Evolutionary conservation across 2,329 filamentous ascomycete species (phyloP).

Genomic region (Bipolaris victoriae): DNA sequence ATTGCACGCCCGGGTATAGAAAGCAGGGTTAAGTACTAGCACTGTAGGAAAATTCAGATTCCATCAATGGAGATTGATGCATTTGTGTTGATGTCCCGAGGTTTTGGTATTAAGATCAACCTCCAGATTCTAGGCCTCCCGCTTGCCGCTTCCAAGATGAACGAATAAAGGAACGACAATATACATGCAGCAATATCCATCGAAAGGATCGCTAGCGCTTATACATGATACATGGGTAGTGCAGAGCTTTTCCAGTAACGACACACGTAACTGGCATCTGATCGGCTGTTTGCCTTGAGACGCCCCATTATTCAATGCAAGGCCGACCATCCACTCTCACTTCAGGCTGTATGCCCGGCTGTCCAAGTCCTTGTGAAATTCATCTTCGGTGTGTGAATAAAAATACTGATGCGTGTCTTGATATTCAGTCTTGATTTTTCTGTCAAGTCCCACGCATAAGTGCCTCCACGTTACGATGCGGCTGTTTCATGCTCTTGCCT

Average conservation of each 20-base stretch:
- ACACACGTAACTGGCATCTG: neutral
- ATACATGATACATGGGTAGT: neutral
- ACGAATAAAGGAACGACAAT: neutral
- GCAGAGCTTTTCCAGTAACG: neutral
- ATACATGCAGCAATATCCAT: neutral
- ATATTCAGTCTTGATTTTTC: neutral
- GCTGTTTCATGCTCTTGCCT: neutral
- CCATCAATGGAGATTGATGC: no score
- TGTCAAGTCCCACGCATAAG: neutral
- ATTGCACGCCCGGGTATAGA: no score
- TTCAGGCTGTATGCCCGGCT: neutral
- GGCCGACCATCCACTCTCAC: neutral
- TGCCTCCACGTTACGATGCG: neutral
- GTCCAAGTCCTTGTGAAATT: neutral
- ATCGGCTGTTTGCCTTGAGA: neutral
- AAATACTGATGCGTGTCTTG: neutral
- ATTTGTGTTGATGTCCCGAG: no score
- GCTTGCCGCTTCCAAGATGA: neutral
- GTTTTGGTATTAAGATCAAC: neutral
- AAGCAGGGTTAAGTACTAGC: no score
- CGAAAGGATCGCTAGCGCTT: neutral
- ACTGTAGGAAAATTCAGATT: no score
- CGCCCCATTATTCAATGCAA: neutral
- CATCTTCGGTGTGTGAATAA: neutral
- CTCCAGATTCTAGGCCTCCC: neutral